A percentile compares a stretch with the other conserved stretches of the same genome.
Conservation (phyloP, 352 stramenopile species). For the Phytopythium ostracodes region DNA sequence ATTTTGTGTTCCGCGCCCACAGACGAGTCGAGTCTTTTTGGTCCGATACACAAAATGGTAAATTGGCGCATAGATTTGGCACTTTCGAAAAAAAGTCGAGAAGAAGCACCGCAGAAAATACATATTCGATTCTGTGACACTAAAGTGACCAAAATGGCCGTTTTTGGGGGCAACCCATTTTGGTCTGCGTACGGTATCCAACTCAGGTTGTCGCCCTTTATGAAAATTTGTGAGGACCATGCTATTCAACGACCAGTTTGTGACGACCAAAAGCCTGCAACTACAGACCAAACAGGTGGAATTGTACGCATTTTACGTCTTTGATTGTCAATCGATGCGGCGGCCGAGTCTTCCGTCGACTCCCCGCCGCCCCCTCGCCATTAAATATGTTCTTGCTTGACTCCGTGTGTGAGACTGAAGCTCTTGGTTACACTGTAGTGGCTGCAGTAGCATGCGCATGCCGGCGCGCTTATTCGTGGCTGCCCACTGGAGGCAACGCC, state of each 20-base stretch:
- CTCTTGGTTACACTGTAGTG: neutral
- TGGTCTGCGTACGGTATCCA: no score
- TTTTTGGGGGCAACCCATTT: no score
- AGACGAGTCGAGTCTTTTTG: neutral
- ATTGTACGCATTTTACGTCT: no score
- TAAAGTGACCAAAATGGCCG: neutral
- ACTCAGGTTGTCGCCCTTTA: no score
- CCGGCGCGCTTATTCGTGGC: neutral
- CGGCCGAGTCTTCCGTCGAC: no score
- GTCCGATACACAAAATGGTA: neutral
- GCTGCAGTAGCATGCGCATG: neutral
- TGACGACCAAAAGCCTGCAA: no score
- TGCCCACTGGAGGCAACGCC: neutral
- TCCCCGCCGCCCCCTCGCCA: neutral
- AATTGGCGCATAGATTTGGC: neutral
- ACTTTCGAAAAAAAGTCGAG: conserved; percentile 1
- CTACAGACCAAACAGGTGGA: no score
- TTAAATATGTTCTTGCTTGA: neutral
- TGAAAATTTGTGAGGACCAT: no score
- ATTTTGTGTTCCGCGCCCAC: neutral
- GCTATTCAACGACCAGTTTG: no score
- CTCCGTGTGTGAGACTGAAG: neutral
- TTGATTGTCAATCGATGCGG: no score
- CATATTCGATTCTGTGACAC: neutral
- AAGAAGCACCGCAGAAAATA: no score